phyloP scores from a whole-genome alignment of 257 asterid species.

The Petunia axillaris region DNA sequence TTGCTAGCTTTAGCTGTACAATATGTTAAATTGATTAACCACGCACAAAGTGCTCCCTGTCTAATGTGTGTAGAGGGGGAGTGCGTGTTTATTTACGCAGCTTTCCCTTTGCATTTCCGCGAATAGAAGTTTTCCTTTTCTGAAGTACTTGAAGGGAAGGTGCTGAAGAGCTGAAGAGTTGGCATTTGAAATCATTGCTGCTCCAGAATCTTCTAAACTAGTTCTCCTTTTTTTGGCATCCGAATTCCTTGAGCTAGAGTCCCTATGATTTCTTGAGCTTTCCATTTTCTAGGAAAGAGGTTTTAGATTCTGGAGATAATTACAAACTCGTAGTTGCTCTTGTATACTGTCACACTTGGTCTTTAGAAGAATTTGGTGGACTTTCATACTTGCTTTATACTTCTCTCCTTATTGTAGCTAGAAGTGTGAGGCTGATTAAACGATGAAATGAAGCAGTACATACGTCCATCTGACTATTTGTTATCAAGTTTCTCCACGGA shows the following conservation, averaged over 20 bases:
- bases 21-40: neutral
- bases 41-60: conserved; percentile 11
- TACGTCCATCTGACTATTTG: neutral
- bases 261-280: neutral
- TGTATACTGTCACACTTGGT: neutral
- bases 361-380: neutral
- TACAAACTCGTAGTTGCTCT: conserved; percentile 7
- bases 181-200: neutral
- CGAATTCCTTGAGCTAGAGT: conserved; percentile 4
- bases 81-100: neutral
- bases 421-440: conserved; percentile 6
- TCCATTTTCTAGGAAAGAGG: neutral
- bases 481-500: neutral
- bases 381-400: neutral
- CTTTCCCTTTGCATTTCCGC: conserved; percentile 11
- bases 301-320: neutral
- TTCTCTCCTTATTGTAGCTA: neutral
- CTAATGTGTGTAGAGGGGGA: conserved; percentile 20
- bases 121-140: neutral
- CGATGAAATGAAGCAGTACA: neutral
- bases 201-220: neutral
- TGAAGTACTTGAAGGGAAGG: neutral
- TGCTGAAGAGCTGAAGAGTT: neutral
- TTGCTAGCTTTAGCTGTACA: conserved; percentile 16
- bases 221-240: neutral